Evolutionary conservation across 495 filamentous ascomycete genomes (phyloP), one percentile per base, ranked within the genome.

Genomic region (Penicillium manginii): DNA sequence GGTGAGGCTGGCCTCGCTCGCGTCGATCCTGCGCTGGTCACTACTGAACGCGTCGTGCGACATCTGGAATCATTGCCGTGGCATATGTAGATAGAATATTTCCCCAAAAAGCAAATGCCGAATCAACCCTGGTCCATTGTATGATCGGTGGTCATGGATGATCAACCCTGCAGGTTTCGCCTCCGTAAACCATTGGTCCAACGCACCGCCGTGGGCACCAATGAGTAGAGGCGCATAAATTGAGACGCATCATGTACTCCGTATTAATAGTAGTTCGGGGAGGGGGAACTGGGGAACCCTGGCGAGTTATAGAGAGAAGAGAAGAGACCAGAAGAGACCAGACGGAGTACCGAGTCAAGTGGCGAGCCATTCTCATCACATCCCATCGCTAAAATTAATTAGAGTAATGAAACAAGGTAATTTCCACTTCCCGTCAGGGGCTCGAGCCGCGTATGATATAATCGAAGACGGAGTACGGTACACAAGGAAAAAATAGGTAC

Each of bases 1-100:
- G 81, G 81, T 9, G 84, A 90, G 78, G 67, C 77, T 52, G 77
- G 86, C 1, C 57, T 93, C 26, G 82, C 79, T 32, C 61, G 65
- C 18, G 75, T 91, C n/a, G 91, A 96, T 70, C 77, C 88, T 11
- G 79, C 80, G 7, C 69, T 93, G 40, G 92, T 90, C 61, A 75
- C 90, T 37, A 90, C 86, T 50, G 59, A 73, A 17, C 69, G 75
- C 37, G 71, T 76, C 11, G 67, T 71, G 23, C 72, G 71, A 54
- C 74, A 78, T 51, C 58, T 84, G 22, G 71, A 81, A 50, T 64
- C 66, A 47, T 60, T 81, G 51, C 66, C 73, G 67, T 78, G 76
- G 75, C 58, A 29, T 29, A 29, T 7, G 64, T 39, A 54, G 52
- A 50, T 62, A 59, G 33, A 54, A n/a, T 43, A 17, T 43, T 43